Base-by-base conservation (phyloP, 768 basidiomycete species). In the Tylopilus sp. region DNA sequence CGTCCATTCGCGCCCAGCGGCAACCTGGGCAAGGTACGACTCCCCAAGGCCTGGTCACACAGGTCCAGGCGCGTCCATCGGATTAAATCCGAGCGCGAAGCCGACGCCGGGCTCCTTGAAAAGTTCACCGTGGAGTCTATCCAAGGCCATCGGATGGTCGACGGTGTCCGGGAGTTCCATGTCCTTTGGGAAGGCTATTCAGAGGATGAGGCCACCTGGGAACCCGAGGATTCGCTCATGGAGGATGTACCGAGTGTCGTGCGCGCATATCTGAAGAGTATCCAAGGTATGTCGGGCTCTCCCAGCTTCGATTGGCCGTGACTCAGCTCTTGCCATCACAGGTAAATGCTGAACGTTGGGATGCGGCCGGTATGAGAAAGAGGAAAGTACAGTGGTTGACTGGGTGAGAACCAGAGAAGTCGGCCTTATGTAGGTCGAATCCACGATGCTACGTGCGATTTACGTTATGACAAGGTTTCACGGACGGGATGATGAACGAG, bases 101-200 rank as follows among this genome's bases (percentile, higher is more conserved):
- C 67, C 68, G 44, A 61, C 50, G 21, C 52, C 2, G 68, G 69
- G 28, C 36, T 66, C 33, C 59, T 78, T 10, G 73, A 80, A 52
- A 76, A 78, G 45, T 69, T 63, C 41, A 55, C 75, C 66, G 42
- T 86, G 73, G 58, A 64, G 60, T 44, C 63, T 74, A 55, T 70
- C 67, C 26, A 52, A 53, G 48, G 45, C 1, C 75, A 80, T 57
- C 69, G 76, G 40, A 59, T 56, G 20, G 60, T 62, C 26, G 53
- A 72, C 7, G 69, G 75, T 17, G 64, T 64, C 9, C 56, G 67
- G 38, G 71, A 80, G 50, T 83, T 76, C 53, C 57, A 67, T 40
- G 78, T 86, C 15, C 69, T 71, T 51, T 86, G 84, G 84, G 63
- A 67, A 33, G 82, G 83, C 0, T 86, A 84, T 59, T 44, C 71